These are phyloP conservation scores for Scytalidium lignicola DNA, from an alignment of 2,329 filamentous ascomycete genomes.

Conservation along the genomic window DNA sequence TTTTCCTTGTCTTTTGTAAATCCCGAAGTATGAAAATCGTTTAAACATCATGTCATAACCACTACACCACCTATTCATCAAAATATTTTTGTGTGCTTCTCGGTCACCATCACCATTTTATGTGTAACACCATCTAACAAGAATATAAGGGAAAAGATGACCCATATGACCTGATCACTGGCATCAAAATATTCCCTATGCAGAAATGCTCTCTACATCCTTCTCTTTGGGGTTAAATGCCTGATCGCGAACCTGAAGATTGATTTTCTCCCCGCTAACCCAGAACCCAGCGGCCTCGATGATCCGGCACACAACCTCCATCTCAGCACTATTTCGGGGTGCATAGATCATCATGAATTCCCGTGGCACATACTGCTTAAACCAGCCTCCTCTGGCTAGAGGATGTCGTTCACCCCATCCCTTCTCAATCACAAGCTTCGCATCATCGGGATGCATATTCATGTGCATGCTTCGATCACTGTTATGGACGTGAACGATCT, in stretches of 20 bases:
- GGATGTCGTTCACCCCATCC: constrained; percentile 75
- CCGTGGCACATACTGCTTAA: constrained; percentile 62
- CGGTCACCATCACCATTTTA: no score
- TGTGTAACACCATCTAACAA: no score
- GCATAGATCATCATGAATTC: constrained; percentile 83
- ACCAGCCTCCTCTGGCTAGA: constrained; percentile 61
- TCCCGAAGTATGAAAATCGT: no score
- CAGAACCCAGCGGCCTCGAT: constrained; percentile 73
- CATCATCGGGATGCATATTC: constrained; percentile 74
- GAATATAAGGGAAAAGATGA: no score
- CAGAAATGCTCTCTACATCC: not conserved
- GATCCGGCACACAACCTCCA: constrained; percentile 62
- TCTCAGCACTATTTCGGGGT: constrained; percentile 62
- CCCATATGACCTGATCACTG: no score
- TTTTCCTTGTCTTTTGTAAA: no score
- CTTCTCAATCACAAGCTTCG: constrained; percentile 62
- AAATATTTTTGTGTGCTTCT: no score
- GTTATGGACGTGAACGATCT: constrained; percentile 76
- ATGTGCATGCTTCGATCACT: constrained; percentile 74
- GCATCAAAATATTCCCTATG: no score
- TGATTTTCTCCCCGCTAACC: constrained; percentile 31
- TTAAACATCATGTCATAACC: no score
- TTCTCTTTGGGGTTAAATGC: not conserved
- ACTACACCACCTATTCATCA: no score
- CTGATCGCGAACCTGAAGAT: constrained; percentile 10